These are phyloP conservation scores for Nannizzia gypsea DNA, from an alignment of 2,329 filamentous ascomycete genomes.

Conservation along the genomic window DNA sequence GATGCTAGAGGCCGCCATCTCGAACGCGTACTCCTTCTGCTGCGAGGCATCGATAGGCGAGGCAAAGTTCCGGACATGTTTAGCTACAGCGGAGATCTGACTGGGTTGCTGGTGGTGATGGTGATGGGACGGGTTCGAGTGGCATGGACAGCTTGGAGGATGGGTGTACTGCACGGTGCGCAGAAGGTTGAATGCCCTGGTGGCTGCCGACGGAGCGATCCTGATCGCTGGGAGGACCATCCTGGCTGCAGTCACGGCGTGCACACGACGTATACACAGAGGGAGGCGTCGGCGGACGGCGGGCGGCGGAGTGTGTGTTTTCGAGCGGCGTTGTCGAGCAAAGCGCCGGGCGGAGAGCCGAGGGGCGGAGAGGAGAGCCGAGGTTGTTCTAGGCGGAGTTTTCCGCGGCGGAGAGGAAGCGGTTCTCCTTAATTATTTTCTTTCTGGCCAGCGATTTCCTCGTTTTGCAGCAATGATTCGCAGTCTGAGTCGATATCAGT, in stretches of 20 bases:
- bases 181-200: constrained; percentile 49
- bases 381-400: neutral
- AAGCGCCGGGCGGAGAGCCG: neutral
- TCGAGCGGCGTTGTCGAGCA: neutral
- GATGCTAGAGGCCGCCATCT: constrained; percentile 93
- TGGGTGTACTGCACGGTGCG: constrained; percentile 86
- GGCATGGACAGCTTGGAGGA: constrained; percentile 80
- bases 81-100: constrained; percentile 18
- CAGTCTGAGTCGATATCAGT: too few species aligned
- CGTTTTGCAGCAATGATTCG: too few species aligned
- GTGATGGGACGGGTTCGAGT: constrained; percentile 74
- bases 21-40: constrained; percentile 94
- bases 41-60: constrained; percentile 60
- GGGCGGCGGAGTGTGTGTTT: too few species aligned
- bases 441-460: too few species aligned
- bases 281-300: too few species aligned
- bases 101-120: constrained; percentile 50
- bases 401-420: neutral
- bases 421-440: neutral
- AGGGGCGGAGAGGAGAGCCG: neutral
- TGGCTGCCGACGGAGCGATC: constrained; percentile 36
- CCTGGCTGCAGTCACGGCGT: constrained; percentile 9
- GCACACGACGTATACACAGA: too few species aligned
- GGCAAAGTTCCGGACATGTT: constrained; percentile 54
- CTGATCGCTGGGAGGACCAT: constrained; percentile 33